Evolutionary conservation across 2,329 filamentous ascomycete species (phyloP), one percentile per base, ranked within the genome.

Genomic region (Penicillium aurantiogriseum): DNA sequence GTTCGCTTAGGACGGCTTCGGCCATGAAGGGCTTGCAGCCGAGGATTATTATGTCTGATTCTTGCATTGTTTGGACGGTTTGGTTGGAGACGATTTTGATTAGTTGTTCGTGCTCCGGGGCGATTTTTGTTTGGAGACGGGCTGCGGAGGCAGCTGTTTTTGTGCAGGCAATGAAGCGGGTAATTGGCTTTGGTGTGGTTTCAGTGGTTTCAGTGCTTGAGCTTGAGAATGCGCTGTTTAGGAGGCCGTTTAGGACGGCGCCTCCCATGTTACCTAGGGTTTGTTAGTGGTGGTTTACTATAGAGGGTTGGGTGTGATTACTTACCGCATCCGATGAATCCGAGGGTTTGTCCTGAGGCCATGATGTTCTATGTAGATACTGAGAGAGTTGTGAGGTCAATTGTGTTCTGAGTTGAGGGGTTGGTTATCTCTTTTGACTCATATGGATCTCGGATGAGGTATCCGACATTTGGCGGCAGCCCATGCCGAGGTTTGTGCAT

Each of bases 21-120:
- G 81, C 72, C 51, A 80, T 76, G 8, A 76, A 70, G 0, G 80
- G 81, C 44, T 82, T 78, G 5, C 77, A 77, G 3, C 69, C 80
- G 0, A 83, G 69, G 2, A 83, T 69, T 1, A 81, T 56, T 1
- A 81, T 69, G 10, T 78, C 69, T 4, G 78, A 70, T 4, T 67
- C 57, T 25, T 71, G 51, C 1, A 74, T 67, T 5, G 74, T 76
- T 9, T 67, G 67, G 25, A 72, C 64, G 33, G 69, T 70, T 40
- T 76, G 71, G 0, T 72, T 69, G 5, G 73, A 73, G 4, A 70
- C 69, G 1, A 75, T 66, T 1, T 77, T 63, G 2, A 74, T 60
- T 23, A 71, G 64, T 9, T 74, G 57, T 7, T 63, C 57, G 15
- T 74, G 67, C 9, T 69, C 57, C 0, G 64, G 21, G 21, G 76